Conservation (phyloP, 768 basidiomycete species). For the Phaeotremella fagi region DNA sequence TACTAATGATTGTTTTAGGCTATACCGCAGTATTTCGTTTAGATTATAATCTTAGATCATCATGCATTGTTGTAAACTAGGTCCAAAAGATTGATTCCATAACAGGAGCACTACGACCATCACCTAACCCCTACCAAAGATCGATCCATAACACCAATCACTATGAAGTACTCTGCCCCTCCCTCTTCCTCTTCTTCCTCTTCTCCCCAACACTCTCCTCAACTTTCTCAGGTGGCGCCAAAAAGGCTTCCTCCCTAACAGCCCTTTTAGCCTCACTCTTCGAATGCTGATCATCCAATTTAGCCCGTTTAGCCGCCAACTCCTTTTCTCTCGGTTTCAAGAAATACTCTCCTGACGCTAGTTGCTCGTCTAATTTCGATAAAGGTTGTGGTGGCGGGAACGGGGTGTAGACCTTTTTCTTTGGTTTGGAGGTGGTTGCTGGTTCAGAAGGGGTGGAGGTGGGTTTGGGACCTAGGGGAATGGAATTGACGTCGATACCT, state of each 20-base stretch:
- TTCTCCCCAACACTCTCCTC: constrained; percentile 75
- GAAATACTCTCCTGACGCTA: constrained; percentile 97
- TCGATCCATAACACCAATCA: no score
- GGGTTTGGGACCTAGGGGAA: not conserved
- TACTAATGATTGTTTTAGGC: constrained; percentile 14
- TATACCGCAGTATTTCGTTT: constrained; percentile 41
- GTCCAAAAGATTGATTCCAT: not conserved
- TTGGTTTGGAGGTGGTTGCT: constrained; percentile 49
- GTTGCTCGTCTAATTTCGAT: constrained; percentile 89
- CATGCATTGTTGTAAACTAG: not conserved
- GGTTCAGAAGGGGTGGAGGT: not conserved
- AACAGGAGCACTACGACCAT: no score
- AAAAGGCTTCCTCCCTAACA: constrained; percentile 78
- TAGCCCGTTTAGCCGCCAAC: constrained; percentile 62
- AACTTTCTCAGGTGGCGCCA: constrained; percentile 75
- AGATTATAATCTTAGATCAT: no score
- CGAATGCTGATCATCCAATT: constrained; percentile 81
- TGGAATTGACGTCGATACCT: constrained; percentile 53
- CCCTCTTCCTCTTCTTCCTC: constrained; percentile 53
- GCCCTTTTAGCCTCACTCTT: constrained; percentile 64
- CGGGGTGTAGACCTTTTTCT: constrained; percentile 94
- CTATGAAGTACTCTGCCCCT: not conserved
- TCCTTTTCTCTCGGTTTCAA: constrained; percentile 86
- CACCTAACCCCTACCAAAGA: no score
- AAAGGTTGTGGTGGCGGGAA: constrained; percentile 94